Percentiles rank a stretch among this genome's conserved stretches.
Evolutionary conservation across 2,329 filamentous ascomycete genomes (phyloP).

Genomic region (Paramyrothecium roridum): DNA sequence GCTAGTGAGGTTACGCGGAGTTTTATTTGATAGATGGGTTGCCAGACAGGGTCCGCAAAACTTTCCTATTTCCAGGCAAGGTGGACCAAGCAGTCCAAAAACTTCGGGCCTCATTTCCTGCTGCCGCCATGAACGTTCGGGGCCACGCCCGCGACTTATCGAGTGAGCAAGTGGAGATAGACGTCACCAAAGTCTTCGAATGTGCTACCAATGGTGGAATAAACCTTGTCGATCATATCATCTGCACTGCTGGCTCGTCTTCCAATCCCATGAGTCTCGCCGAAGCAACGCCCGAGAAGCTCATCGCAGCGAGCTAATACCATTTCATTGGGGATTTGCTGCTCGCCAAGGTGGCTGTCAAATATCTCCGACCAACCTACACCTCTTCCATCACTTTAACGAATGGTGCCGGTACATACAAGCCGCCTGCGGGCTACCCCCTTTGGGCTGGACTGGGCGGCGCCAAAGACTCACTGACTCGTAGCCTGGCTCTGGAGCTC

Average conservation of each 20-base stretch:
- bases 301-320: constrained; percentile 26
- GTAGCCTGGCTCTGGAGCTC: constrained; percentile 59
- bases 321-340: constrained; percentile 27
- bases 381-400: constrained; percentile 54
- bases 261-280: constrained; percentile 29
- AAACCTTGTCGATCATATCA: constrained; percentile 48
- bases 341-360: constrained; percentile 44
- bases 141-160: constrained; percentile 28
- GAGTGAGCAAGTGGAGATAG: constrained; percentile 7
- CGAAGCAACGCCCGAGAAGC: constrained; percentile 48
- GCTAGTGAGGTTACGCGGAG: too few relatives aligned
- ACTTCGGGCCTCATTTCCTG: constrained; percentile 22
- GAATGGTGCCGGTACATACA: constrained; percentile 46
- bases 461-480: constrained; percentile 49
- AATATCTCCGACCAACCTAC: constrained; percentile 37
- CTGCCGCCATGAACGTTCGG: neutral
- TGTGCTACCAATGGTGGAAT: constrained; percentile 39
- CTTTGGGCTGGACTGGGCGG: constrained; percentile 45
- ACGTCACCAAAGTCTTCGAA: too few relatives aligned
- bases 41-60: too few relatives aligned
- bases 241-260: constrained; percentile 53
- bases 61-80: too few relatives aligned
- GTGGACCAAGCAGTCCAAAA: constrained; percentile 41
- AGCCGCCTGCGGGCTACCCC: constrained; percentile 49
- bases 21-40: too few relatives aligned